Evolutionary conservation across 768 basidiomycete species (phyloP).

Genomic region (Lactarius hengduanensis): DNA sequence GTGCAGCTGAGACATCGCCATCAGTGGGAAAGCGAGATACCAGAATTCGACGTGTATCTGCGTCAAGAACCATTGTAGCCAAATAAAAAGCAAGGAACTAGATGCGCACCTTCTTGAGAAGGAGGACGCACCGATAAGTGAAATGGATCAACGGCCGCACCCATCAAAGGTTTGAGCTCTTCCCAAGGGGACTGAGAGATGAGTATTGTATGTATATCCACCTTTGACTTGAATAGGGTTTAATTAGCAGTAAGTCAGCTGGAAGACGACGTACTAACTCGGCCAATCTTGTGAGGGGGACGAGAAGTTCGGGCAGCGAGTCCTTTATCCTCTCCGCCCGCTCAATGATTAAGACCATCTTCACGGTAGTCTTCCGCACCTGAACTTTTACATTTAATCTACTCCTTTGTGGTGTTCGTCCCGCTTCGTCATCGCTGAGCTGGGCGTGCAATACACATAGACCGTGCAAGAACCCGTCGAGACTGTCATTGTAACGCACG

Average conservation of each 20-base stretch:
- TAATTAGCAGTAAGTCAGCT: conserved; percentile 1
- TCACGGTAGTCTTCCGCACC: conserved; percentile 38
- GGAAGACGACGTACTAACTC: conserved; percentile 57
- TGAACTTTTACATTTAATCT: conserved; percentile 28
- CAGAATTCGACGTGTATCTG: conserved; percentile 41
- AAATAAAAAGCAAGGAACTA: not conserved
- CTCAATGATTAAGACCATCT: conserved; percentile 64
- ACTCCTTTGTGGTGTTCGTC: conserved; percentile 5
- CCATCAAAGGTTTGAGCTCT: conserved; percentile 64
- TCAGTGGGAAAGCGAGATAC: conserved; percentile 39
- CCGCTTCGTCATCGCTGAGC: conserved; percentile 1
- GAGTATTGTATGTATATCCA: conserved; percentile 60
- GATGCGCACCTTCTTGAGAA: conserved; percentile 55
- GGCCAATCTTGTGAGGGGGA: conserved; percentile 66
- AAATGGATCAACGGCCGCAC: conserved; percentile 72
- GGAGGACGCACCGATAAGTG: conserved; percentile 55
- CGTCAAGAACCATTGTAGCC: not conserved
- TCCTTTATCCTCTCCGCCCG: conserved; percentile 66
- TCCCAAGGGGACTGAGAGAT: conserved; percentile 69
- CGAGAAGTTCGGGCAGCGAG: conserved; percentile 59
- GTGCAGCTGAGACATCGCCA: conserved; percentile 17
- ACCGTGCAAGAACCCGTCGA: conserved; percentile 73
- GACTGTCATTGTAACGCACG: conserved; percentile 57
- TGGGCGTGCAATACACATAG: conserved; percentile 42
- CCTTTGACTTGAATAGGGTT: conserved; percentile 44